Conservation (phyloP, 176 grass and related monocot species). For the Stipa capillata region DNA sequence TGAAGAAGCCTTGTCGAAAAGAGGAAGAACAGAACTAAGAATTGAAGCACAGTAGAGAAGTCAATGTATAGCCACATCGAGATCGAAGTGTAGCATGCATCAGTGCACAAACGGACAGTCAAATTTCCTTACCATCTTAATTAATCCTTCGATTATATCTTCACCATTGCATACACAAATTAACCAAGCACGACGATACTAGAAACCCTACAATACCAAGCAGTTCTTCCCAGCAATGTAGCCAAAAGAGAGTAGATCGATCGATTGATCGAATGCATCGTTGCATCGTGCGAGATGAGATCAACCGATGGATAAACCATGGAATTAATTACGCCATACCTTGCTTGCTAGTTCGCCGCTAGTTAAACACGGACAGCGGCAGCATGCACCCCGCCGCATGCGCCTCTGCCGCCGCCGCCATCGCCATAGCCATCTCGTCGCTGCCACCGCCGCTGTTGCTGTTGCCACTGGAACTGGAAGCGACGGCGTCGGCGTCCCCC, state of each 20-base stretch:
- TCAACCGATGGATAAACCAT: not conserved
- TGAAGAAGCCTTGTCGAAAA: not conserved
- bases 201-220: slow-evolving; percentile 48
- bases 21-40: not conserved
- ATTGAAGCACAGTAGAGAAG: too few relatives aligned
- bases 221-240: slow-evolving; percentile 5
- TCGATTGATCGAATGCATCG: not conserved
- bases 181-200: slow-evolving; percentile 22
- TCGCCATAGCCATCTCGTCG: slow-evolving; percentile 36
- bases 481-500: not conserved
- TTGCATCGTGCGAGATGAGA: not conserved
- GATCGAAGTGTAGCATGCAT: too few relatives aligned
- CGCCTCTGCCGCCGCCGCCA: slow-evolving; percentile 43
- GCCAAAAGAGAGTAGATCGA: slow-evolving; percentile 23
- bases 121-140: not conserved
- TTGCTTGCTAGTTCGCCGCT: not conserved
- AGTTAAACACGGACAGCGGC: slow-evolving; percentile 53
- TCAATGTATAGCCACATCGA: too few relatives aligned
- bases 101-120: not conserved
- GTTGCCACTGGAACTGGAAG: not conserved
- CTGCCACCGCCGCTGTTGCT: not conserved
- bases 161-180: slow-evolving; percentile 31
- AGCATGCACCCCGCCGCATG: slow-evolving; percentile 51
- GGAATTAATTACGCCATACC: slow-evolving; percentile 25
- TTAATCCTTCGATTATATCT: slow-evolving; percentile 17